A percentile compares a stretch with the other conserved stretches of the same genome.
Conservation (phyloP, 352 stramenopile genomes). For the Thraustochytrium sp. region DNA sequence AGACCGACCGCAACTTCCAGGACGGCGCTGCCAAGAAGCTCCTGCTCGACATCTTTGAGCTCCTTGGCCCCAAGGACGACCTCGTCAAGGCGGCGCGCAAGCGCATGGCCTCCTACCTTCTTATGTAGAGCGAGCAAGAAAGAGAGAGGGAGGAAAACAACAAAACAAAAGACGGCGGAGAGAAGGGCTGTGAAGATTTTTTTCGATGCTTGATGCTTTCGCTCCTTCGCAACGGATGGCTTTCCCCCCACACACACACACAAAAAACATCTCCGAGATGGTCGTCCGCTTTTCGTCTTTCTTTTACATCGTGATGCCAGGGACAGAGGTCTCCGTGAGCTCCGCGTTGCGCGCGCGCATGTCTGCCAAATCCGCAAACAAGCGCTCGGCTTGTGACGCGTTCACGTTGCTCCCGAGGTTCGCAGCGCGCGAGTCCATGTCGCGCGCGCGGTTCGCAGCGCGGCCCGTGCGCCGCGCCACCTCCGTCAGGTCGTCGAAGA, state of each 20-base stretch:
- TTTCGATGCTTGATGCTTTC: no score
- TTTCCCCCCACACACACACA: no score
- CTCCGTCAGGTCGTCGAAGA: slow-evolving; percentile 1
- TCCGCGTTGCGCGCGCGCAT: not conserved
- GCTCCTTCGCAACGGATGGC: no score
- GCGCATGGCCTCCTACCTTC: slow-evolving; percentile 36
- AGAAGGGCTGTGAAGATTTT: not conserved
- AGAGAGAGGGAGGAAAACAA: no score
- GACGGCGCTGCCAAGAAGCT: slow-evolving; percentile 34
- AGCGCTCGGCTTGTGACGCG: not conserved
- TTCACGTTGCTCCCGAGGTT: not conserved
- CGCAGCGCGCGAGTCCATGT: not conserved
- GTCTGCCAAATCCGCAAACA: not conserved
- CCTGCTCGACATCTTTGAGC: slow-evolving; percentile 44
- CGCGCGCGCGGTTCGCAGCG: not conserved
- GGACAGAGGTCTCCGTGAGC: not conserved
- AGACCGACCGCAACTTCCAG: slow-evolving; percentile 35
- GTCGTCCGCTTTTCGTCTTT: not conserved
- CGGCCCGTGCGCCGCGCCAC: not conserved
- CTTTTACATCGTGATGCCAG: not conserved
- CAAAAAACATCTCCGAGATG: not conserved
- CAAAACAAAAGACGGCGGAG: no score
- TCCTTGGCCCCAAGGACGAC: slow-evolving; percentile 30
- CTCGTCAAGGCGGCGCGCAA: slow-evolving; percentile 24
- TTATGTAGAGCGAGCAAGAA: not conserved